phyloP scores from a whole-genome alignment of 257 asterid genomes.

The Capsicum rhomboideum region DNA sequence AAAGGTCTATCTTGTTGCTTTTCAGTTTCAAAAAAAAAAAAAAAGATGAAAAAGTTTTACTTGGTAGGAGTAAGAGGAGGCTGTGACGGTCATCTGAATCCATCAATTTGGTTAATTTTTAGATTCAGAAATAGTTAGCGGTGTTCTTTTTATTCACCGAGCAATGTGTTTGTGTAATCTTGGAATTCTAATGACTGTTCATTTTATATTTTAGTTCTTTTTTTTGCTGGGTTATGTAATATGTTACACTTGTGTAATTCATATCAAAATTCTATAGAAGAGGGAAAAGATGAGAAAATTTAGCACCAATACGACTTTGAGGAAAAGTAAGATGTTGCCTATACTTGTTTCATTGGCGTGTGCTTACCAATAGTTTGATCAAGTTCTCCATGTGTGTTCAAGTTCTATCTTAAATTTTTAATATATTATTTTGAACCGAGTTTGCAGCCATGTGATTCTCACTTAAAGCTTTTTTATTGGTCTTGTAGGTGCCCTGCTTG shows the following conservation, averaged over 20 bases:
- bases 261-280: not conserved
- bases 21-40: no score
- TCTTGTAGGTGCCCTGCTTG: slow-evolving; percentile 97
- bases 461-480: slow-evolving; percentile 11
- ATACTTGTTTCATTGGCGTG: not conserved
- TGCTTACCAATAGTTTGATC: not conserved
- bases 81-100: not conserved
- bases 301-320: not conserved
- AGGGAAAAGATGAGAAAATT: not conserved
- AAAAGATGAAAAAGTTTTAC: not conserved
- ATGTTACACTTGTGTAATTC: not conserved
- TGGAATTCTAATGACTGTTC: not conserved
- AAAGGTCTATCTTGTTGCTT: no score
- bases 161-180: not conserved
- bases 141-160: not conserved
- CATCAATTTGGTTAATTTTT: not conserved
- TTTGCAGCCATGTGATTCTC: not conserved
- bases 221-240: not conserved
- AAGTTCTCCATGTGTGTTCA: not conserved
- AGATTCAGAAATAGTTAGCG: not conserved
- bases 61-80: not conserved
- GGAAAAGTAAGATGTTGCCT: not conserved
- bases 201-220: not conserved
- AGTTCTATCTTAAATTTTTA: not conserved
- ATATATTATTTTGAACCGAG: not conserved